Conservation (phyloP, 1,284 basidiomycete genomes). For the Sporisorium reilianum region DNA sequence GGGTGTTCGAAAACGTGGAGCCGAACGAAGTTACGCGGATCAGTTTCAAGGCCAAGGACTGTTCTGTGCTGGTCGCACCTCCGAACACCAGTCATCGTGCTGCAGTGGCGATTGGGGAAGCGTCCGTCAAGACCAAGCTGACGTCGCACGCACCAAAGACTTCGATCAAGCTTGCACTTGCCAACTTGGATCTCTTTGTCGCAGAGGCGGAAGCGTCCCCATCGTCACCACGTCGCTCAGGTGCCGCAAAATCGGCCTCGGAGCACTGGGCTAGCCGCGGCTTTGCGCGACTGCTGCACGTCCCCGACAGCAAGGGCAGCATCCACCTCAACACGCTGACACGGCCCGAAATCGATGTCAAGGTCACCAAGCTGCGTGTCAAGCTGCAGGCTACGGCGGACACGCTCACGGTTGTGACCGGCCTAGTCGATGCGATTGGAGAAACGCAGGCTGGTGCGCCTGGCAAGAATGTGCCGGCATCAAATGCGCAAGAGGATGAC, state of each 20-base stretch:
- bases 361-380: constrained; percentile 36
- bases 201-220: constrained; percentile 14
- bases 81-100: constrained; percentile 25
- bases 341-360: constrained; percentile 60
- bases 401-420: constrained; percentile 38
- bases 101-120: constrained; percentile 49
- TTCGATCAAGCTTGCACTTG: constrained; percentile 39
- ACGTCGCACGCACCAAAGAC: constrained; percentile 55
- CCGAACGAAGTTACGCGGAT: constrained; percentile 88
- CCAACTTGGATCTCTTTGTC: constrained; percentile 35
- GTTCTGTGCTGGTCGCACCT: constrained; percentile 38
- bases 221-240: neutral
- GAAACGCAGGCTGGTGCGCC: neutral
- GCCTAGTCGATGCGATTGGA: constrained; percentile 13
- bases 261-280: constrained; percentile 45
- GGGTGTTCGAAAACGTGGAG: constrained; percentile 91
- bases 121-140: constrained; percentile 50
- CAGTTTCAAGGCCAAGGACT: constrained; percentile 53
- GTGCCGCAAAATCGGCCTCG: constrained; percentile 8
- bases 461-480: neutral
- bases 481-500: neutral
- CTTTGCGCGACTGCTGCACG: constrained; percentile 66
- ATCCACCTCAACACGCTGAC: constrained; percentile 51
- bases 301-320: constrained; percentile 61
- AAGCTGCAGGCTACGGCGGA: constrained; percentile 56